phyloP scores from a whole-genome alignment of 208 protist species.

The Acanthamoeba healyi region DNA sequence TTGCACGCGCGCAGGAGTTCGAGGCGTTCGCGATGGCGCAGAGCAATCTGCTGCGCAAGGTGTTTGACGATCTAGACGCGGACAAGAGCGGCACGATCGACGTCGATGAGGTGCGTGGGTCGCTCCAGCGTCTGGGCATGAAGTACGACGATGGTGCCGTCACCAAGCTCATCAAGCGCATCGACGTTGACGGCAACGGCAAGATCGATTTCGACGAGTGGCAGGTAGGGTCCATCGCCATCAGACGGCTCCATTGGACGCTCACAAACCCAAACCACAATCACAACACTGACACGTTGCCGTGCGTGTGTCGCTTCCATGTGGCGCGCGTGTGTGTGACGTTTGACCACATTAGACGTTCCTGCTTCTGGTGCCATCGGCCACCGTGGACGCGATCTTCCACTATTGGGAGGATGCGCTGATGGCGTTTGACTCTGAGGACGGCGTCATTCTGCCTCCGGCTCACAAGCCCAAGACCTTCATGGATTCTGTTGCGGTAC shows the following conservation, averaged over 20 bases:
- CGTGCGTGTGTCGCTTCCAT: too few species aligned
- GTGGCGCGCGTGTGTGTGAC: not conserved
- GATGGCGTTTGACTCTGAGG: constrained; percentile 66
- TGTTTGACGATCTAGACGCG: constrained; percentile 80
- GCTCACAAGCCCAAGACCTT: constrained; percentile 1
- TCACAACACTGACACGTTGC: too few species aligned
- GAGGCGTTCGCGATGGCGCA: constrained; percentile 32
- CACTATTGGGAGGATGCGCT: constrained; percentile 78
- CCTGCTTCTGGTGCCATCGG: constrained; percentile 74
- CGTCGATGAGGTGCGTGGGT: constrained; percentile 76
- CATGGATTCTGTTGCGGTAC: constrained; percentile 26
- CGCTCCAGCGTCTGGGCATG: constrained; percentile 73
- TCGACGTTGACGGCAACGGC: constrained; percentile 80
- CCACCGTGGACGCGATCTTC: constrained; percentile 61
- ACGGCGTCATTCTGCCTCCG: constrained; percentile 69
- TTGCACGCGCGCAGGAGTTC: constrained; percentile 27
- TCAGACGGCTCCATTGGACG: not conserved
- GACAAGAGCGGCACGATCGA: constrained; percentile 78
- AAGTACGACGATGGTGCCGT: constrained; percentile 79
- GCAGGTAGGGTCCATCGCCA: constrained; percentile 18
- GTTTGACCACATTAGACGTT: not conserved
- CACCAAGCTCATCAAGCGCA: constrained; percentile 67
- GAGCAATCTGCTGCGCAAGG: constrained; percentile 31
- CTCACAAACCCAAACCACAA: not conserved
- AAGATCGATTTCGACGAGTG: constrained; percentile 81